Conservation (phyloP, 352 stramenopile genomes). For the Globisporangium acanthophoron region DNA sequence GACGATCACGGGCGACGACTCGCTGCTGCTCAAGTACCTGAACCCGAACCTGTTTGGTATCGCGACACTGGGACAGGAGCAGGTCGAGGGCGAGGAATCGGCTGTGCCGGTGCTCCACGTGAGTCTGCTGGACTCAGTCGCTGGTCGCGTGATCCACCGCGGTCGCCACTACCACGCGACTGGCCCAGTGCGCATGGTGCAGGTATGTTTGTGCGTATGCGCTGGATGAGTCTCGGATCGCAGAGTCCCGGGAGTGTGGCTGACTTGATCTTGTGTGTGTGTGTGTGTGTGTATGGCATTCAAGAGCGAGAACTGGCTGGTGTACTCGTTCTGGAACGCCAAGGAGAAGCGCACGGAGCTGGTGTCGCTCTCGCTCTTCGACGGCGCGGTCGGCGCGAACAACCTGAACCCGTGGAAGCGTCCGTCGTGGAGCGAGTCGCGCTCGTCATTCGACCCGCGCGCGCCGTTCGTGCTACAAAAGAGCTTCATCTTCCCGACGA, state of each 20-base stretch:
- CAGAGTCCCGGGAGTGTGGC: not conserved
- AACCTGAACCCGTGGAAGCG: conserved; percentile 93
- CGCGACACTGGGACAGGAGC: conserved; percentile 72
- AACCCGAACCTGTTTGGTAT: conserved; percentile 95
- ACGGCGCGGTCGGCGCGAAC: conserved; percentile 94
- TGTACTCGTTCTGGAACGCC: conserved; percentile 96
- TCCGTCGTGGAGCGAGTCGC: conserved; percentile 82
- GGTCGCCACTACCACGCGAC: conserved; percentile 79
- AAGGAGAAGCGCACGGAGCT: conserved; percentile 84
- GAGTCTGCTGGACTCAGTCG: conserved; percentile 93
- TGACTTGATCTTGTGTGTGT: not conserved
- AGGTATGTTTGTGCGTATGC: conserved; percentile 26
- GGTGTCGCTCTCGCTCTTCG: conserved; percentile 89
- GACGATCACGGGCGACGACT: conserved; percentile 92
- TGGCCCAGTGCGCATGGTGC: conserved; percentile 59
- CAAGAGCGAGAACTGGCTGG: conserved; percentile 94
- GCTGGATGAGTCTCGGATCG: not conserved
- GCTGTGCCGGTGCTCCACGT: conserved; percentile 69
- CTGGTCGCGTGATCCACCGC: conserved; percentile 91
- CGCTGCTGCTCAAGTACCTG: conserved; percentile 96
- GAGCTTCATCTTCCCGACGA: conserved; percentile 91
- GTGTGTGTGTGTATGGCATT: not conserved
- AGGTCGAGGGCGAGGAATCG: conserved; percentile 24
- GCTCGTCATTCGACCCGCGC: conserved; percentile 91
- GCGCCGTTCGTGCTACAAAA: conserved; percentile 92